Evolutionary conservation across 306 rosid genomes (phyloP).

Genomic region (Heteromeles arbutifolia): DNA sequence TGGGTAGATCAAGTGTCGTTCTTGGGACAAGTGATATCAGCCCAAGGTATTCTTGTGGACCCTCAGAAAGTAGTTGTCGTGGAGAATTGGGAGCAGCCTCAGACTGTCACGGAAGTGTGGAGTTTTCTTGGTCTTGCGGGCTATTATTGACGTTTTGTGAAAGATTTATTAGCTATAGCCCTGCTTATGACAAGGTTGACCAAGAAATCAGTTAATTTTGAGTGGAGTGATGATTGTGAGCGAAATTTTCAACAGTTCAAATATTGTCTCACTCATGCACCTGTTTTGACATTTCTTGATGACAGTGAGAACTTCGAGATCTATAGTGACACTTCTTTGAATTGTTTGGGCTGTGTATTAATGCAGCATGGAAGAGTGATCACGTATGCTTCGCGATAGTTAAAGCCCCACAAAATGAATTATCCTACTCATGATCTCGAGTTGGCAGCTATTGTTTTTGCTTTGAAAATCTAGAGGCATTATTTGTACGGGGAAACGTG

Average conservation of each 20-base stretch:
- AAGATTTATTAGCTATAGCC: neutral
- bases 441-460: neutral
- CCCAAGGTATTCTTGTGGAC: too few relatives aligned
- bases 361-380: too few relatives aligned
- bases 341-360: neutral
- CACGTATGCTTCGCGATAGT: neutral
- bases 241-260: too few relatives aligned
- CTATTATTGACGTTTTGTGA: neutral
- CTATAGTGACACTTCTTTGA: neutral
- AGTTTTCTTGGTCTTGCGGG: neutral
- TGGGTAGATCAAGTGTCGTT: too few relatives aligned
- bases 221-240: neutral
- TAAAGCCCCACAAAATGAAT: neutral
- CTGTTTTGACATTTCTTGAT: neutral
- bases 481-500: neutral
- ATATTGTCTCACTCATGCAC: neutral
- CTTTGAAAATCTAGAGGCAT: neutral
- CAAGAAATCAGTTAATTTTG: neutral
- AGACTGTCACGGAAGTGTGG: neutral
- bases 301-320: too few relatives aligned
- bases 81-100: neutral
- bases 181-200: neutral
- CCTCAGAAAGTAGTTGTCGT: neutral
- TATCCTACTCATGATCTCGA: too few relatives aligned
- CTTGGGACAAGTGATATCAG: too few relatives aligned